Evolutionary conservation across 2,329 filamentous ascomycete species (phyloP).

Genomic region (Diplodia scrobiculata): DNA sequence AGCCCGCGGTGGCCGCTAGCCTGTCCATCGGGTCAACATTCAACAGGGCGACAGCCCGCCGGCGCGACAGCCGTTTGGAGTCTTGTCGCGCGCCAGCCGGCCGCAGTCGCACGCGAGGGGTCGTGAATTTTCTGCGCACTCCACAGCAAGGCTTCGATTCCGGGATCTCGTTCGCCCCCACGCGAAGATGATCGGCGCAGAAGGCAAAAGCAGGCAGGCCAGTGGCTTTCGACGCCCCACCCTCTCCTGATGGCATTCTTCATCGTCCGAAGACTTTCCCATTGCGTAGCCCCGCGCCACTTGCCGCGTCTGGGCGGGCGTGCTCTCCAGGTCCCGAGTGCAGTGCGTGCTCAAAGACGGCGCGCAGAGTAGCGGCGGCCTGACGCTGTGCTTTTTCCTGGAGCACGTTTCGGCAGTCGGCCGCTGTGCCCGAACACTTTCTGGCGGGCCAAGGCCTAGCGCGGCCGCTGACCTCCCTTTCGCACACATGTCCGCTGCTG

Average conservation of each 20-base stretch:
- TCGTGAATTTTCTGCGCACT: constrained; percentile 4
- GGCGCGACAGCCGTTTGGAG: constrained; percentile 13
- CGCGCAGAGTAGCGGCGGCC: neutral
- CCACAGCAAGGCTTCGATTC: neutral
- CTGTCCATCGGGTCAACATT: constrained; percentile 15
- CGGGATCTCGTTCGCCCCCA: neutral
- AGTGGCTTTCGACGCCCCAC: constrained; percentile 3
- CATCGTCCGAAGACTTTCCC: constrained; percentile 12
- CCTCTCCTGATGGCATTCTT: constrained; percentile 22
- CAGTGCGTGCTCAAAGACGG: neutral
- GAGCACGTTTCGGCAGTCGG: neutral
- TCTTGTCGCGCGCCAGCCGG: neutral
- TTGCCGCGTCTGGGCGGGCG: neutral
- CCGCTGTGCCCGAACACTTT: no score
- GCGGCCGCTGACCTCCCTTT: neutral
- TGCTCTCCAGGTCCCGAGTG: neutral
- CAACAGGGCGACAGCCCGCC: neutral
- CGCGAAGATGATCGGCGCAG: constrained; percentile 12
- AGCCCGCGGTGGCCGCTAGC: neutral
- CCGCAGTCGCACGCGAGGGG: neutral
- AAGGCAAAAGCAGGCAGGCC: neutral
- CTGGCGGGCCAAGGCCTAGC: neutral
- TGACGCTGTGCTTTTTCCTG: neutral
- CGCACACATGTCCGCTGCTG: constrained; percentile 3
- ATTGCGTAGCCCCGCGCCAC: constrained; percentile 12